Base-by-base conservation (phyloP, 2,329 filamentous ascomycete genomes). In the Fusarium albosuccineum region DNA sequence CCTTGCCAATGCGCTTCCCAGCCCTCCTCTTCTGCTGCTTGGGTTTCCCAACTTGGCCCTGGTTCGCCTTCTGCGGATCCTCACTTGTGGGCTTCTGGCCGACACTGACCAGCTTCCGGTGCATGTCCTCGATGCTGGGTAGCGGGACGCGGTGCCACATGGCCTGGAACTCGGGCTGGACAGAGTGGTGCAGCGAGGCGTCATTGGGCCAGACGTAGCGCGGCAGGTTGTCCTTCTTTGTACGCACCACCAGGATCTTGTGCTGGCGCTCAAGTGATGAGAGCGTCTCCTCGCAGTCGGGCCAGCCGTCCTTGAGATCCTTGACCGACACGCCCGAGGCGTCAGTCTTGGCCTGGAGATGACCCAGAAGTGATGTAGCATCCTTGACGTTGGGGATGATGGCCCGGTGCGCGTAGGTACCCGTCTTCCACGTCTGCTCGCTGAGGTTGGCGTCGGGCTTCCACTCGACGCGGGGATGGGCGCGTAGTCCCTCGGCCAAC, bases 221-320 rank as follows among this genome's bases (percentile, higher is more conserved):
- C 2, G 95, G 90, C 71, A 92, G 87, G 74, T 92, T 91, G 77
- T 98, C 95, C 82, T 98, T 98, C 81, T 96, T 97, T 57, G 94
- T 94, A 64, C 94, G 89, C 22, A 93, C 92, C 6, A 97, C 93
- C 36, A 98, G 85, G 45, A 98, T 85, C 78, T 91, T 91, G 74
- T 94, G 91, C 76, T 92, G 87, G 40, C 80, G 81, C 82, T 97
- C 95, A 52, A 99, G 85, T 70, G 87, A 84, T 66, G 91, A 87
- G 76, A 99, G 91, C 9, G 91, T 87, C 17, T 91, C 87, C 63
- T 94, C 89, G 74, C 93, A 97, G 72, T 91, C 90, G 26, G 91
- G 89, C 96, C 96, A 99, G 66, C 96, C 96, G 77, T 99, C 96
- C 80, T 97, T 97, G 64, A 99, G 86, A 73, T 97, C 94, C 77